Percentiles rank a stretch among this genome's conserved stretches.
These are phyloP conservation scores for Fusarium equiseti DNA, from an alignment of 2,329 filamentous ascomycete species.

Conservation along the genomic window DNA sequence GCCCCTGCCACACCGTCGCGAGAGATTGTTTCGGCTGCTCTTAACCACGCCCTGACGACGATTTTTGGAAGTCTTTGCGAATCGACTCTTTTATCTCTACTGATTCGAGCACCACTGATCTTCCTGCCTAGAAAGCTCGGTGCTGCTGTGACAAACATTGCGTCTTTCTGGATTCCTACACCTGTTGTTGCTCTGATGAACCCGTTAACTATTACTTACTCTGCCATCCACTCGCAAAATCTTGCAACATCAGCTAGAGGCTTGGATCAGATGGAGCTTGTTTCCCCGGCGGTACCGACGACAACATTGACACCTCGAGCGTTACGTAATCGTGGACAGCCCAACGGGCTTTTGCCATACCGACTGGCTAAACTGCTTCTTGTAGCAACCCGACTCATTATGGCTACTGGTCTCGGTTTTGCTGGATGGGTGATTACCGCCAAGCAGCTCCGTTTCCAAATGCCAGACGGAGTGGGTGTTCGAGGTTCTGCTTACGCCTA, in stretches of 20 bases:
- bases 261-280: slow-evolving; percentile 83
- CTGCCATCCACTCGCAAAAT: slow-evolving; percentile 90
- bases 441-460: slow-evolving; percentile 75
- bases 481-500: slow-evolving; percentile 94
- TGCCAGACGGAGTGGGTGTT: slow-evolving; percentile 65
- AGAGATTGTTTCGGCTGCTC: slow-evolving; percentile 85
- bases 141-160: slow-evolving; percentile 75
- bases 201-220: slow-evolving; percentile 90
- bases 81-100: slow-evolving; percentile 82
- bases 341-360: slow-evolving; percentile 80
- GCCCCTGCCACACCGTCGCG: slow-evolving; percentile 81
- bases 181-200: slow-evolving; percentile 89
- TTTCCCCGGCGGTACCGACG: slow-evolving; percentile 78
- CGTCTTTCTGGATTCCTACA: slow-evolving; percentile 85
- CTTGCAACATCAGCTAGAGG: slow-evolving; percentile 82
- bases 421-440: slow-evolving; percentile 97
- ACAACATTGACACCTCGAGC: slow-evolving; percentile 74
- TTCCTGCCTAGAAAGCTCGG: slow-evolving; percentile 79
- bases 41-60: slow-evolving; percentile 84
- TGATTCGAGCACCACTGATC: slow-evolving; percentile 86
- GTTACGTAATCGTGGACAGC: slow-evolving; percentile 58
- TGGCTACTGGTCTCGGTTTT: slow-evolving; percentile 90
- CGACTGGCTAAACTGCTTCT: slow-evolving; percentile 91
- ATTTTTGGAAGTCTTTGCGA: slow-evolving; percentile 94
- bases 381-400: slow-evolving; percentile 90